phyloP scores from a whole-genome alignment of 1,284 basidiomycete species.

The Trichosporon sp. region DNA sequence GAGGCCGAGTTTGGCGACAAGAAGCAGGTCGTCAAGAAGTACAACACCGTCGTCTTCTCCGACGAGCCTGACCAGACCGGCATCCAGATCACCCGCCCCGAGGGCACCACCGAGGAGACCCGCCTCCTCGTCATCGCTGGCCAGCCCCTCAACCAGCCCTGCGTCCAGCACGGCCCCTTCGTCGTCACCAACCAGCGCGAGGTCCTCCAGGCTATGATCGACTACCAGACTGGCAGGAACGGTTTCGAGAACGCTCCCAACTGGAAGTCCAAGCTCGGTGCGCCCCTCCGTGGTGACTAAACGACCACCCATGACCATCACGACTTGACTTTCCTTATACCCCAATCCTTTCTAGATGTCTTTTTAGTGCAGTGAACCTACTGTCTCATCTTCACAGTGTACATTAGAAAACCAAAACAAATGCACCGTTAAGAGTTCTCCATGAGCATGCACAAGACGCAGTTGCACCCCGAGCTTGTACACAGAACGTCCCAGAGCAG shows the following conservation, averaged over 20 bases:
- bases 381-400: not conserved
- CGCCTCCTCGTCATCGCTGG: conserved; percentile 76
- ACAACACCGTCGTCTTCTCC: conserved; percentile 64
- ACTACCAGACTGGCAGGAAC: conserved; percentile 72
- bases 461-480: not conserved
- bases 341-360: not conserved
- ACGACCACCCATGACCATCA: too few relatives aligned
- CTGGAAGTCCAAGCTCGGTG: conserved; percentile 79
- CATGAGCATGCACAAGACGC: too few relatives aligned
- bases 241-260: conserved; percentile 85
- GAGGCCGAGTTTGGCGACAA: conserved; percentile 56
- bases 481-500: not conserved
- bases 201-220: conserved; percentile 73
- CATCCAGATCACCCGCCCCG: conserved; percentile 44
- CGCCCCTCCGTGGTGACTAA: conserved; percentile 7
- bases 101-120: conserved; percentile 56
- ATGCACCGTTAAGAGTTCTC: not conserved
- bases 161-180: conserved; percentile 58
- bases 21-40: conserved; percentile 53
- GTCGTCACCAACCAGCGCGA: conserved; percentile 77
- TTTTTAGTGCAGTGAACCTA: not conserved
- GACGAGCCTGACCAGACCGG: conserved; percentile 39
- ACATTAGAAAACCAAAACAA: conserved; percentile 1
- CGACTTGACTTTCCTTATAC: not conserved
- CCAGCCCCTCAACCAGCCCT: conserved; percentile 80